Conservation (phyloP, 257 asterid genomes). For the Penstemon eatonii region DNA sequence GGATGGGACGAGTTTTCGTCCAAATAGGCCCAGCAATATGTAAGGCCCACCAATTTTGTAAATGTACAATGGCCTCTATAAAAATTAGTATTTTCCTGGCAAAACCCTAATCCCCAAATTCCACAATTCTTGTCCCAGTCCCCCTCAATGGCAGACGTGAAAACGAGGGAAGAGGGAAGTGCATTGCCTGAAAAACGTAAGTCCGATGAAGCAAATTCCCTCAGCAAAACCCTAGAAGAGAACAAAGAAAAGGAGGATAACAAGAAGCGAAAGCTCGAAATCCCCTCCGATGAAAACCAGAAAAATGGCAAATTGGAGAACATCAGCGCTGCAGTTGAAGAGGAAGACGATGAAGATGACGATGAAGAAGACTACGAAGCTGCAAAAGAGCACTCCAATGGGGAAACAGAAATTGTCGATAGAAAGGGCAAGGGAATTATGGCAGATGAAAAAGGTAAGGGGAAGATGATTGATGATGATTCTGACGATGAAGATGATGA, state of each 20-base stretch:
- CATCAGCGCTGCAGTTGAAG: conserved; percentile 26
- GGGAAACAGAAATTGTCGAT: conserved; percentile 33
- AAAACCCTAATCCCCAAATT: conserved; percentile 19
- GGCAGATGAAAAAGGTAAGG: conserved; percentile 44
- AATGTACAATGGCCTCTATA: no score
- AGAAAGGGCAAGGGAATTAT: conserved; percentile 44
- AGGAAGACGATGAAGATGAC: conserved; percentile 27
- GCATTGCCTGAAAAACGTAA: conserved; percentile 11
- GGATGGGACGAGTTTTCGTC: no score
- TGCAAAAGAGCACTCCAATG: conserved; percentile 28
- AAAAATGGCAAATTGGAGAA: not conserved
- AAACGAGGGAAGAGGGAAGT: not conserved
- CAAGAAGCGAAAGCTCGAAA: conserved; percentile 41
- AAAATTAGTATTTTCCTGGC: not conserved
- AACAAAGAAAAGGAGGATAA: not conserved
- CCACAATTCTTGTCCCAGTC: not conserved
- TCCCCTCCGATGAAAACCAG: conserved; percentile 9
- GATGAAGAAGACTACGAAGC: conserved; percentile 37
- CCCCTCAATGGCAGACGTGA: conserved; percentile 19
- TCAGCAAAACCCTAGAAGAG: conserved; percentile 24
- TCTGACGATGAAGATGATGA: conserved; percentile 30
- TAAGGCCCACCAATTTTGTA: no score
- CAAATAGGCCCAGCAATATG: no score
- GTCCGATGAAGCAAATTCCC: not conserved
- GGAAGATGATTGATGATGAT: conserved; percentile 43